Conservation (phyloP, 1,284 basidiomycete species). For the Cryptococcus neoformans region DNA sequence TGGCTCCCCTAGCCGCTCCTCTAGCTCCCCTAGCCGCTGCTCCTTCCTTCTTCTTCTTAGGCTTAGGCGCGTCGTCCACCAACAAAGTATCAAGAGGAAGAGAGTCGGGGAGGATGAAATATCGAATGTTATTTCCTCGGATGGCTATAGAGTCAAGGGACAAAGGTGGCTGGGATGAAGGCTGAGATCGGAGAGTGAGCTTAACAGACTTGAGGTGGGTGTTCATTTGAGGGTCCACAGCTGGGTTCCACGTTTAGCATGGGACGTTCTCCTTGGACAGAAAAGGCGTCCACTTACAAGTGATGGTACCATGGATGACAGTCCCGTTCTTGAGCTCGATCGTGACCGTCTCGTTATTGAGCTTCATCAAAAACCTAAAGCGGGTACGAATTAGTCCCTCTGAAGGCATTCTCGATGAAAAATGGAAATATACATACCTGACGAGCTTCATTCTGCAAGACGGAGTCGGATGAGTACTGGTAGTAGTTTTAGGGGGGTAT, state of each 20-base stretch:
- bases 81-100: constrained; percentile 93
- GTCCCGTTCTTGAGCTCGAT: constrained; percentile 99
- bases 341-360: constrained; percentile 99
- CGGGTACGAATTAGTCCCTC: background rate
- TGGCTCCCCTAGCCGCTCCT: constrained; percentile 18
- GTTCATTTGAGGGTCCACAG: constrained; percentile 97
- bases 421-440: constrained; percentile 29
- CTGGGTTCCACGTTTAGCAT: constrained; percentile 49
- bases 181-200: constrained; percentile 79
- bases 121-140: constrained; percentile 83
- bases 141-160: constrained; percentile 85
- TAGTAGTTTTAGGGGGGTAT: background rate
- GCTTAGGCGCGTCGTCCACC: constrained; percentile 96
- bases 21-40: constrained; percentile 25
- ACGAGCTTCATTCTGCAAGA: constrained; percentile 53
- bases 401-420: background rate
- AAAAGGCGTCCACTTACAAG: constrained; percentile 60
- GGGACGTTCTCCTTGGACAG: background rate
- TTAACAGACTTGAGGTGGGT: constrained; percentile 97
- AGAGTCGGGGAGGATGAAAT: constrained; percentile 91
- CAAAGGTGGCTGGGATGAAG: constrained; percentile 48
- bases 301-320: constrained; percentile 93
- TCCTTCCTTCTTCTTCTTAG: constrained; percentile 64
- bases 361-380: constrained; percentile 93
- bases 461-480: constrained; percentile 34